A percentile compares a stretch with the other conserved stretches of the same genome.
phyloP scores from a whole-genome alignment of 257 asterid genomes.

The Cordia subcordata region DNA sequence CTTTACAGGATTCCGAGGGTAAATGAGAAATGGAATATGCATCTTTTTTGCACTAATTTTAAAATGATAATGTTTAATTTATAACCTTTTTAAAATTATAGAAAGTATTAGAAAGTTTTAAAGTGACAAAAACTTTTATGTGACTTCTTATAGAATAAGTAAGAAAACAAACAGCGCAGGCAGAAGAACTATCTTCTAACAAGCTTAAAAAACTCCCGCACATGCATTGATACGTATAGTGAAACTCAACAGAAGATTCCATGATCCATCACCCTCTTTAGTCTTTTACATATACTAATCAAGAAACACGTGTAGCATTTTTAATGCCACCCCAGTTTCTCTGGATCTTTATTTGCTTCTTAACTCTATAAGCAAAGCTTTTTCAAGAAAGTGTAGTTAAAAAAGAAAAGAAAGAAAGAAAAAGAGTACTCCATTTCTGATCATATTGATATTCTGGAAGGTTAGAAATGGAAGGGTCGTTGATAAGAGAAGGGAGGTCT shows the following conservation, averaged over 20 bases:
- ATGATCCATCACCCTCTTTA: conserved; percentile 15
- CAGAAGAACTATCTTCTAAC: background rate
- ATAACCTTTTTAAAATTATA: too few relatives aligned
- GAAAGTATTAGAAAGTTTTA: too few relatives aligned
- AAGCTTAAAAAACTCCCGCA: background rate
- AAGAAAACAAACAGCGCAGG: conserved; percentile 6
- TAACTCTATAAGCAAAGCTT: conserved; percentile 1
- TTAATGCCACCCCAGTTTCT: conserved; percentile 20
- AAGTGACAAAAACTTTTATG: too few relatives aligned
- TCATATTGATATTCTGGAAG: background rate
- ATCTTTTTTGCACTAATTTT: too few relatives aligned
- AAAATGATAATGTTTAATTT: too few relatives aligned
- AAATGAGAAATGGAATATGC: too few relatives aligned
- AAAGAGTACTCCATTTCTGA: background rate
- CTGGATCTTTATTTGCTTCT: conserved; percentile 32
- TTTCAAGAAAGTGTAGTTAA: background rate
- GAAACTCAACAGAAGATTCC: conserved; percentile 21
- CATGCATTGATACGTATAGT: background rate
- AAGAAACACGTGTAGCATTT: conserved; percentile 14
- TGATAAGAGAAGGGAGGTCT: conserved; percentile 71
- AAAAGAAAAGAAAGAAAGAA: background rate
- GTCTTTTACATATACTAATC: conserved; percentile 5
- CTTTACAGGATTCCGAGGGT: too few relatives aligned
- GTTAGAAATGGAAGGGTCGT: conserved; percentile 35
- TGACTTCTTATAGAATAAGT: too few relatives aligned